Percentiles rank a stretch among this genome's conserved stretches.
Evolutionary conservation across 192 early-diverging fungal genomes (phyloP).

Genomic region (Mortierella antarctica): DNA sequence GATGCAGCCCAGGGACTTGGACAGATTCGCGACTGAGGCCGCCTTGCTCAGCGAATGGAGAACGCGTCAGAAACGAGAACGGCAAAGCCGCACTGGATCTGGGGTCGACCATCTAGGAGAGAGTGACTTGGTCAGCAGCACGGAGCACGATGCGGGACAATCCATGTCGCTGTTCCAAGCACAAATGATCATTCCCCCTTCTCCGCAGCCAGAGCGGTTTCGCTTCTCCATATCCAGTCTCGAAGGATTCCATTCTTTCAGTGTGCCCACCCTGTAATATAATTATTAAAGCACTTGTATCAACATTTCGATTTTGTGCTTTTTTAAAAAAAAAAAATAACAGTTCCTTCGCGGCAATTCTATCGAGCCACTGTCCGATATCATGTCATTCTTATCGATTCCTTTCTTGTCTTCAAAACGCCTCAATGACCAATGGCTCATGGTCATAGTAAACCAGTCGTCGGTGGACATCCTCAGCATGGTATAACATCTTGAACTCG

Average conservation of each 20-base stretch:
- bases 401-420: constrained; percentile 17
- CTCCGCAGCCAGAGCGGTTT: constrained; percentile 16
- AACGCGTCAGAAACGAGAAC: constrained; percentile 3
- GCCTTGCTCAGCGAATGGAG: constrained; percentile 18
- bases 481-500: constrained; percentile 66
- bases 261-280: constrained; percentile 1
- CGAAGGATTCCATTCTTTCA: constrained; percentile 17
- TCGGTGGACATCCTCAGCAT: constrained; percentile 65
- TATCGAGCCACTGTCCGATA: too few relatives aligned
- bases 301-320: too few relatives aligned
- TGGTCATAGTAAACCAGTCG: constrained; percentile 63
- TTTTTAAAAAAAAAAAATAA: too few relatives aligned
- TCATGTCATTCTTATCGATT: neutral
- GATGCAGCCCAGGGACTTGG: constrained; percentile 30
- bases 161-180: constrained; percentile 34
- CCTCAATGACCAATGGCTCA: constrained; percentile 60
- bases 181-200: constrained; percentile 25
- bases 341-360: too few relatives aligned
- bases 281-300: neutral
- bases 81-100: neutral
- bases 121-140: neutral
- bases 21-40: constrained; percentile 12
- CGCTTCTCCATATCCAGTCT: constrained; percentile 30
- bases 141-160: neutral
- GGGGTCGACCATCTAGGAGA: neutral